Evolutionary conservation across 495 filamentous ascomycete species (phyloP), one percentile per base, ranked within the genome.

Genomic region (Staphylotrichum tortipilum): DNA sequence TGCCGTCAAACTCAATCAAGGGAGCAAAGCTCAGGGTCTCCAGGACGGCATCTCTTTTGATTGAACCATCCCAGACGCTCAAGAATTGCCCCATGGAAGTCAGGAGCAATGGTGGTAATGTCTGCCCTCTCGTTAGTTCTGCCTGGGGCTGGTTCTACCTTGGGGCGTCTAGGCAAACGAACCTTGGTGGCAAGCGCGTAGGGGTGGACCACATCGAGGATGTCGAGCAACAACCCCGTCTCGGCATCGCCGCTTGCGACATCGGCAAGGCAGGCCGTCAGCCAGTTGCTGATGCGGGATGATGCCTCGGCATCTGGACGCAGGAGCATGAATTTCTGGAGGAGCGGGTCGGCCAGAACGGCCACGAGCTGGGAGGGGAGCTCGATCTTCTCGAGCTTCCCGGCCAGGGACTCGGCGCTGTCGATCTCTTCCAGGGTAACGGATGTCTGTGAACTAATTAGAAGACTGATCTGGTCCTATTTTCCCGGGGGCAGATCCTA

Each of bases 331-430:
- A 87, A 79, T 55, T 89, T 90, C 56, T 89, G 89, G 14, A 90
- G 76, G 40, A 94, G 73, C 6, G 78, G 80, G 63, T 94, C 86
- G 4, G 76, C 79, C 15, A 95, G 66, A 9, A 80, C 79, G 7
- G 89, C 87, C 21, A 87, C 81, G 3, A 92, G 72, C 62, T 94
- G 88, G 47, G 83, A 88, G 5, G 88, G 88, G 30, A 88, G 65
- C 57, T 91, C 85, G 29, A 95, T 82, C 54, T 76, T 82, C 50
- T 94, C 88, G 7, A 94, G 62, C 38, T 80, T 88, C 17, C 78
- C 75, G 14, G 89, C 80, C 55, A 95, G 85, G 50, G 83, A 75
- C 17, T 83, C 71, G 18, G 84, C 77, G 52, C 73, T 79, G 48
- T 88, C 83, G 34, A 94, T 76, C 54, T 92, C 88, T 58, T 94